Base-by-base conservation (phyloP, 345 rosid genomes). In the Citrus unshiu region DNA sequence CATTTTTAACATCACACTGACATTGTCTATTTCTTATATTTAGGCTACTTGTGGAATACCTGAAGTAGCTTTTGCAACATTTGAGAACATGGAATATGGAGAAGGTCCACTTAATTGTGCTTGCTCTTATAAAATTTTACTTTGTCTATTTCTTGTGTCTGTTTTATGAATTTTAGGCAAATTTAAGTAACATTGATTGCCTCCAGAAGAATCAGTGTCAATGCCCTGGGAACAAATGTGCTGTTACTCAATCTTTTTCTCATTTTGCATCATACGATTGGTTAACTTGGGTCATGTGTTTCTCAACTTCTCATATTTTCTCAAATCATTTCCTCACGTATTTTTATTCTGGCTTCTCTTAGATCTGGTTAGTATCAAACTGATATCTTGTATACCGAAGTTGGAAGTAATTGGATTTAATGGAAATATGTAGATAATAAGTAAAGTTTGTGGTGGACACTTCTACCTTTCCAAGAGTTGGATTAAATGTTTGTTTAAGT, bases 61-160 rank as follows among this genome's bases (percentile, higher is more conserved):
- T 7, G 98, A 95, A 85, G 87, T 95, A 82, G 93, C 97, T 85
- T 87, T 90, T 87, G 46, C 98, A 34, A 95, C 98, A 57, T 95
- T 92, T 80, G 98, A 95, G 88, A 95, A 93, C 85, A 95, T 95
- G 99, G 98, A 93, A 89, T 95, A 91, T 40, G 97, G 96, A 84
- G 98, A 93, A 95, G 99, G 99, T 95, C 84, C 76, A 83, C 65
- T 57, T 81, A 39, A 12, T 46, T 46, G 51, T 12, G 51, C 18
- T 72, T 69, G 58, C 81, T 51, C 77, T 73, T 73, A 25, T 67
- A 79, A 77, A 76, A 25, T 25, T 58, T 40, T 40, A 7, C 51
- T 0, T 34, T 34, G 6, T 34, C 35, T 34, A 34, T 34, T 34
- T 34, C 35, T 13, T 69, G 4, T 69, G 34, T 21, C 24, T 46